Base-by-base conservation (phyloP, 148 eudicot species). In the Vaccinium corymbosum region DNA sequence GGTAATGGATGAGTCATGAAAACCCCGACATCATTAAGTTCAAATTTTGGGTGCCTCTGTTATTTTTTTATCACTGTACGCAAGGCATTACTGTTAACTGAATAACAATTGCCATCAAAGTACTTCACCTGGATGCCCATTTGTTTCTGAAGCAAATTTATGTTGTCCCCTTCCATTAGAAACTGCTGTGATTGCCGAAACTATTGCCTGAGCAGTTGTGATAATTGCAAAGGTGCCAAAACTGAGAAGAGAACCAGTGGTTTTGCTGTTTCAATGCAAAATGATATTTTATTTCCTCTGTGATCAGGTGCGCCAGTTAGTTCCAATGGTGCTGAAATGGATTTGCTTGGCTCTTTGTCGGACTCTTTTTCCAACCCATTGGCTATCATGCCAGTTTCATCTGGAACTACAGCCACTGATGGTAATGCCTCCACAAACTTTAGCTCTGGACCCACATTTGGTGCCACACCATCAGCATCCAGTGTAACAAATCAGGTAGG, bases 331-430 rank as follows among this genome's bases (percentile, higher is more conserved):
- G 89, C 88, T 53, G 97, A 94, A 78, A 87, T 90, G 88, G 99
- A 95, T 85, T 86, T 93, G 85, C 86, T 97, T 83, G 99, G 96
- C 53, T 92, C 97, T 62, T 90, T 94, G 84, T 91, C 95, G 16
- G 98, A 95, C 22, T 85, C 90, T 46, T 90, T 90, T 81, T 82
- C 91, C 52, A 90, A 84, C 66, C 87, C 93, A 38, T 88, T 93
- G 84, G 96, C 97, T 85, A 89, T 92, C 51, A 83, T 90, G 88
- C 93, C 94, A 49, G 89, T 86, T 78, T 61, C 94, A 76, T 81
- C 92, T 56, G 89, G 74, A 50, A 32, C 80, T 38, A 42, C 89
- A 49, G 85, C 89, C 74, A 53, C 92, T 55, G 93, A 90, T 77
- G 85, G 85, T 66, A 84, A 92, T 89, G 66, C 88, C 53, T 78